Evolutionary conservation across 441 rosid species (phyloP), one percentile per base, ranked within the genome.

Genomic region (Euphorbia celastroides): DNA sequence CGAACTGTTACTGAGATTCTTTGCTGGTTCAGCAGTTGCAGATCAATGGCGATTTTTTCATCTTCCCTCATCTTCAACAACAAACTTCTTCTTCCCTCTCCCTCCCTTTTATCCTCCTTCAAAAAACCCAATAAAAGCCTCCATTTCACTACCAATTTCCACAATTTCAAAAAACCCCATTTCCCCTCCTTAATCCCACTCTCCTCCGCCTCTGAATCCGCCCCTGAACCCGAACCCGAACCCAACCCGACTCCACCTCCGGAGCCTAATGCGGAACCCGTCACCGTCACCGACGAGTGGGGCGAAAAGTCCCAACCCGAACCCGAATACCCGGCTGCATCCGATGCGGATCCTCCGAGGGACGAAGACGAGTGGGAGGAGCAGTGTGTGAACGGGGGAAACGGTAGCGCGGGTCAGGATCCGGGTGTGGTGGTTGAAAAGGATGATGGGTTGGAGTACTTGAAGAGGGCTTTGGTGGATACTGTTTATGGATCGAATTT

Each of bases 301-400:
- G 94, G 97, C 0, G 98, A 93, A 64, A 86, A 81, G 79, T 66
- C 80, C 25, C 82, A 64, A 6, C 60, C 74, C 28, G 87, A 70
- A 48, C 67, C 82, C 73, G 73, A 78, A 27, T 56, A 67, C 60
- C 57, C 67, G 34, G 66, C 64, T 72, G 68, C 60, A 79, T 42
- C 83, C 22, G 93, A 85, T 1, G 75, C 82, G 77, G 98, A 93
- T 77, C 95, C 97, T 56, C 87, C 97, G 9, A 72, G 19, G 74
- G 75, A 78, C 68, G 95, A 93, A 28, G 98, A 93, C 64, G 97
- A 91, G 85, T 88, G 96, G 97, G 98, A 80, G 57, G 75, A 72
- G 69, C 71, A 60, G 44, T 66, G 62, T 62, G 79, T 25, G 14
- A 66, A 13, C 2, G 52, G 2, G 8, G 85, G 73, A 9, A 84